Base-by-base conservation (phyloP, 805 yeast genomes). In the Ogataea ramenticola region DNA sequence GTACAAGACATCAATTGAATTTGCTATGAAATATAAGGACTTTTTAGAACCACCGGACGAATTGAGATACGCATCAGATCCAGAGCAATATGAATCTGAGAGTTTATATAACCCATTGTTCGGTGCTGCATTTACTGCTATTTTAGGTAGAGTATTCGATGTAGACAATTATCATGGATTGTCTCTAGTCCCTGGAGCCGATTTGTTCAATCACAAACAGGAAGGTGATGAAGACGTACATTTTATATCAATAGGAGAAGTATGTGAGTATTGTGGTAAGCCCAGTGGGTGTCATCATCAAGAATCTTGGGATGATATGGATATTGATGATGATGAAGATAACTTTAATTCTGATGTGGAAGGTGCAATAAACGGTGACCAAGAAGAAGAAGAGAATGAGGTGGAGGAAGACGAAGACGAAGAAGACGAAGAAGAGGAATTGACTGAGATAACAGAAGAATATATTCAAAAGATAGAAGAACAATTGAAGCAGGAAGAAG, bases 161-260 rank as follows among this genome's bases (percentile, higher is more conserved):
- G 77, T 90, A 26, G 98, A 91, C 60, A 70, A 71, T 41, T 89
- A 62, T 57, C 87, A 83, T 53, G 85, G 80, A 29, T 69, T 82
- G 27, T 87, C 86, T 0, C 65, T 91, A 41, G 96, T 90, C 21
- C 96, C 97, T 0, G 86, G 89, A 15, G 97, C 96, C 0, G 96
- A 90, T 62, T 65, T 91, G 31, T 87, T 89, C 64, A 90, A 90
- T 52, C 96, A 89, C 56, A 58, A 60, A 70, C 22, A 37, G 6
- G 71, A 64, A 14, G 79, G 61, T 1, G 55, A 64, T 6, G 89
- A 86, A 48, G 70, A 76, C 51, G 88, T 81, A 10, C 82, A 80
- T 61, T 86, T 88, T 56, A 84, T 78, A 46, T 66, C 80, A 3
- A 48, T 71, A 3, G 61, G 54, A 16, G 64, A 58, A 27, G 65